Evolutionary conservation across 2,329 filamentous ascomycete species (phyloP).

Genomic region (Herpotrichia juniperi): DNA sequence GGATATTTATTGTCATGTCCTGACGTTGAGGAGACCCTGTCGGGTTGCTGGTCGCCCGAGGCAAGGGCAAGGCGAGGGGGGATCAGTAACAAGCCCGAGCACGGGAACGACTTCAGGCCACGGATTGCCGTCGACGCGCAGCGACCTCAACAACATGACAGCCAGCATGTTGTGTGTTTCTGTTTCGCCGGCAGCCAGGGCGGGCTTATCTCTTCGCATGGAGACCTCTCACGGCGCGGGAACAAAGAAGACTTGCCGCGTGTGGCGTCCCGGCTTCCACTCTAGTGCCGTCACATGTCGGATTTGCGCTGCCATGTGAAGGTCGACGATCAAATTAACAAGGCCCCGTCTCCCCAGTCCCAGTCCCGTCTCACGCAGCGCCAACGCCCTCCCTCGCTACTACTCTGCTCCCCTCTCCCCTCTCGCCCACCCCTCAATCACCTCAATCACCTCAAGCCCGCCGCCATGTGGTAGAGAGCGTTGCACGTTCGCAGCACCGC

Average conservation of each 20-base stretch:
- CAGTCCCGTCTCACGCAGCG: constrained; percentile 5
- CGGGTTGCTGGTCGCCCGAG: no score
- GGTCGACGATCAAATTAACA: constrained; percentile 12
- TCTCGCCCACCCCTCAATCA: background rate
- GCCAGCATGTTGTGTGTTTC: background rate
- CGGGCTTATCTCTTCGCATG: background rate
- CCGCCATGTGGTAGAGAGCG: background rate
- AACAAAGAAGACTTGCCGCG: background rate
- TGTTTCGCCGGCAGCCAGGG: background rate
- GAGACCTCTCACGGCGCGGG: background rate
- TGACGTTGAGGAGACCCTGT: no score
- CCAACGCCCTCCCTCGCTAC: background rate
- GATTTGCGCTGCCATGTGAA: constrained; percentile 10
- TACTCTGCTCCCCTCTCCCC: background rate
- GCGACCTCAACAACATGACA: no score
- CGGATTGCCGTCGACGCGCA: no score
- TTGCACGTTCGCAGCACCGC: background rate
- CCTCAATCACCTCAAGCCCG: background rate
- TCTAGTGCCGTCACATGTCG: constrained; percentile 9
- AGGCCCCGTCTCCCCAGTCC: background rate
- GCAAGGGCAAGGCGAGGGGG: no score
- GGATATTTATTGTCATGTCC: no score
- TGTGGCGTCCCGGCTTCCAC: constrained; percentile 6
- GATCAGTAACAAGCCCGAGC: no score
- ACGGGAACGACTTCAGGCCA: no score